Evolutionary conservation across 306 rosid genomes (phyloP).

Genomic region (Prunus kanzakura): DNA sequence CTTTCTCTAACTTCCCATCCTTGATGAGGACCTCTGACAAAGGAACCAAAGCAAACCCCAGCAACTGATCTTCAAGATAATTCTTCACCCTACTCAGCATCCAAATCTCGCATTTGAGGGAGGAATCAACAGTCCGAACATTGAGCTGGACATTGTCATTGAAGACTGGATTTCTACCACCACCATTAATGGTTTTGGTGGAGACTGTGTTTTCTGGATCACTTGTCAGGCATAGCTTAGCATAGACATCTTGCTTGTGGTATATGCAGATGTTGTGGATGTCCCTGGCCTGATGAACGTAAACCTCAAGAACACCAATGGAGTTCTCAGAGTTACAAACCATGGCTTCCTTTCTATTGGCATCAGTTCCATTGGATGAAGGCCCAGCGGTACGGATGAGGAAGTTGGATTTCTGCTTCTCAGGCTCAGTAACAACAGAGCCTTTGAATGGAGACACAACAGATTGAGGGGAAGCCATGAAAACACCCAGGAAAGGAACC

Average conservation of each 20-base stretch:
- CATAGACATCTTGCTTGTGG: constrained; percentile 98
- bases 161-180: constrained; percentile 91
- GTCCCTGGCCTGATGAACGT: constrained; percentile 83
- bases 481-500: constrained; percentile 29
- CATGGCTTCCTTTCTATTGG: constrained; percentile 41
- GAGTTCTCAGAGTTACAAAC: constrained; percentile 33
- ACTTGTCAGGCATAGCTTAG: constrained; percentile 65
- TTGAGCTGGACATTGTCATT: constrained; percentile 62
- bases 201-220: constrained; percentile 61
- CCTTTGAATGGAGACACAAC: constrained; percentile 71
- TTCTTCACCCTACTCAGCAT: constrained; percentile 94
- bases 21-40: constrained; percentile 59
- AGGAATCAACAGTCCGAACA: constrained; percentile 53
- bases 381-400: constrained; percentile 14
- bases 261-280: constrained; percentile 94
- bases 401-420: constrained; percentile 40
- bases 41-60: constrained; percentile 91
- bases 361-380: constrained; percentile 46
- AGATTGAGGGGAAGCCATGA: constrained; percentile 96
- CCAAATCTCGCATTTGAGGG: constrained; percentile 92
- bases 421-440: constrained; percentile 36
- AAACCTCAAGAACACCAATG: constrained; percentile 68
- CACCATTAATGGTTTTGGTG: constrained; percentile 88
- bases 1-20: constrained; percentile 75
- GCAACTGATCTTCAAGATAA: constrained; percentile 95